Percentiles rank a stretch among this genome's conserved stretches.
These are phyloP conservation scores for Aspergillus ibericus DNA, from an alignment of 2,329 filamentous ascomycete genomes.

Conservation along the genomic window DNA sequence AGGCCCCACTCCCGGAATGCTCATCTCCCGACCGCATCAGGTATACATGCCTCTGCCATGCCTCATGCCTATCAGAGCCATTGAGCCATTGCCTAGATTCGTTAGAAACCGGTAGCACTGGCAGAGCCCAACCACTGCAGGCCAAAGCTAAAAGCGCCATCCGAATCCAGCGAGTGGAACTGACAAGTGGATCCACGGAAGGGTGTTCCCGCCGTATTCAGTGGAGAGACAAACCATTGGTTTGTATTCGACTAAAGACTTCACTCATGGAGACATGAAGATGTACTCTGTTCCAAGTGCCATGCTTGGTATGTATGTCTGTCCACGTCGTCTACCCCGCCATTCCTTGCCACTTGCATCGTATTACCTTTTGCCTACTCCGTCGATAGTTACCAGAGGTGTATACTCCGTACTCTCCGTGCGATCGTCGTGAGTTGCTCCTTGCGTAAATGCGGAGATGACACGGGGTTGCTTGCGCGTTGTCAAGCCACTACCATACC, in stretches of 20 bases:
- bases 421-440: conserved; percentile 4
- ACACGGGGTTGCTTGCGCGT: conserved; percentile 8
- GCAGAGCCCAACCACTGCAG: neutral
- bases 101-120: neutral
- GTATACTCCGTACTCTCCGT: neutral
- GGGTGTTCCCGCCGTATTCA: conserved; percentile 11
- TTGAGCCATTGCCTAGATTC: neutral
- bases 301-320: neutral
- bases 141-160: neutral
- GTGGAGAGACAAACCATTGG: neutral
- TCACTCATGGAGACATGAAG: neutral
- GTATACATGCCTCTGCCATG: neutral
- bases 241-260: neutral
- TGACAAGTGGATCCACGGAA: conserved; percentile 17
- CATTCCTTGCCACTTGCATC: neutral
- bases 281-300: neutral
- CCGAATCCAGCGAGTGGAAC: neutral
- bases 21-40: neutral
- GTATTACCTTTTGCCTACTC: neutral
- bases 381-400: too few species aligned
- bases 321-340: neutral
- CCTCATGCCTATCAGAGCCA: too few species aligned
- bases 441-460: conserved; percentile 22
- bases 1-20: too few species aligned
- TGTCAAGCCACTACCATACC: too few species aligned